Percentiles rank a stretch among this genome's conserved stretches.
These are phyloP conservation scores for Gyrodon lividus DNA, from an alignment of 768 basidiomycete species.

Conservation along the genomic window DNA sequence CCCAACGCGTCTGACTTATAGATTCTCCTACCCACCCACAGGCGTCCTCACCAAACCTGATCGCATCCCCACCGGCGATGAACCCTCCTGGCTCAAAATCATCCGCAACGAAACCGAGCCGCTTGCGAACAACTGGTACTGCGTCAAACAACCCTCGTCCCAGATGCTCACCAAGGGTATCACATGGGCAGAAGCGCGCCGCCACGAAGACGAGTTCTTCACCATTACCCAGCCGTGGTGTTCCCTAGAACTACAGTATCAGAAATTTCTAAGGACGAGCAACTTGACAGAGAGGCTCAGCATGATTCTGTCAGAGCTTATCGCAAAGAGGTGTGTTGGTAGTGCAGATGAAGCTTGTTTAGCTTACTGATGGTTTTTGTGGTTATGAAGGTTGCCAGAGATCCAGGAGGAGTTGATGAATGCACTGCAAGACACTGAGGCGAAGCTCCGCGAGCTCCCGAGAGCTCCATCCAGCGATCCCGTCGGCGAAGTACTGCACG, in stretches of 20 bases:
- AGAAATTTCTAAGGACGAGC: conserved; percentile 52
- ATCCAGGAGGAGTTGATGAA: conserved; percentile 58
- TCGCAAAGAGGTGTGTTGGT: conserved; percentile 51
- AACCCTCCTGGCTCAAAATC: conserved; percentile 49
- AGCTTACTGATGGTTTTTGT: background rate
- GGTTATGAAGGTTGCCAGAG: conserved; percentile 50
- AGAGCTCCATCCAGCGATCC: conserved; percentile 56
- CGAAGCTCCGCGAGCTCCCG: conserved; percentile 37
- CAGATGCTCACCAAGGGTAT: conserved; percentile 22
- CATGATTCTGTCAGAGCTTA: conserved; percentile 58
- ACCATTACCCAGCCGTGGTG: conserved; percentile 52
- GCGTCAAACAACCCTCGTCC: conserved; percentile 41
- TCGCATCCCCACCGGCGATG: conserved; percentile 35
- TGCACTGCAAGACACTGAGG: conserved; percentile 40
- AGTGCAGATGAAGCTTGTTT: background rate
- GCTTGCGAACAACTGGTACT: conserved; percentile 33
- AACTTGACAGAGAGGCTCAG: conserved; percentile 61
- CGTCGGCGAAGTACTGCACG: conserved; percentile 50
- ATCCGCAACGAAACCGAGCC: conserved; percentile 51
- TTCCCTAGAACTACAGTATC: conserved; percentile 47
- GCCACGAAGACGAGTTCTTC: conserved; percentile 58
- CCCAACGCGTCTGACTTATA: background rate
- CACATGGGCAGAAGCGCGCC: conserved; percentile 60
- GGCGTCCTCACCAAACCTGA: conserved; percentile 71
- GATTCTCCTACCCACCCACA: conserved; percentile 21